phyloP scores from a whole-genome alignment of 306 rosid genomes.

The Cajanus cajan region DNA sequence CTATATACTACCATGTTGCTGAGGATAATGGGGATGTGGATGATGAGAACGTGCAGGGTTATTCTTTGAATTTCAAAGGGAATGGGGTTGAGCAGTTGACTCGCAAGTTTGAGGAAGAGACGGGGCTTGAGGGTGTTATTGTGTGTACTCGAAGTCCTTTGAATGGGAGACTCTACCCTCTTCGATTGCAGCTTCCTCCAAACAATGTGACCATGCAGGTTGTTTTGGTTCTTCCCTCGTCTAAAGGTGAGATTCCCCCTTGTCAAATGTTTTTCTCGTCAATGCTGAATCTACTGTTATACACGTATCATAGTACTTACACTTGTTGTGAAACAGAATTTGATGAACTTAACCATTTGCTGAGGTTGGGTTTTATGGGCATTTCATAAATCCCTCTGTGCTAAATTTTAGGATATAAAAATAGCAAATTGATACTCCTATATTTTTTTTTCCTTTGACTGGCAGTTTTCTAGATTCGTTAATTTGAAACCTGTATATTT shows the following conservation, averaged over 20 bases:
- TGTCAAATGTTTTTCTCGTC: neutral
- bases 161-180: slow-evolving; percentile 83
- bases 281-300: neutral
- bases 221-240: slow-evolving; percentile 55
- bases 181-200: slow-evolving; percentile 96
- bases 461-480: neutral
- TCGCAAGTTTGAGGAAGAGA: slow-evolving; percentile 72
- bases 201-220: slow-evolving; percentile 83
- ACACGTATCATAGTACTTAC: neutral
- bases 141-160: slow-evolving; percentile 84
- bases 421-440: neutral
- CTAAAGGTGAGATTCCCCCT: slow-evolving; percentile 55
- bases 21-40: slow-evolving; percentile 81
- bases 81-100: slow-evolving; percentile 73
- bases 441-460: neutral
- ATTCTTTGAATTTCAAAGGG: slow-evolving; percentile 66
- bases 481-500: neutral
- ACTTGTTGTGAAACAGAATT: neutral
- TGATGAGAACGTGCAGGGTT: slow-evolving; percentile 62
- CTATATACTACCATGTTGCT: slow-evolving; percentile 79
- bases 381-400: neutral
- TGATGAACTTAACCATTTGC: neutral
- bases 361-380: neutral
- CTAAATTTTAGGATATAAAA: neutral
- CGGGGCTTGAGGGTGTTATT: slow-evolving; percentile 64